A percentile compares a stretch with the other conserved stretches of the same genome.
Conservation (phyloP, 2,329 filamentous ascomycete species). For the Beauveria sp. region DNA sequence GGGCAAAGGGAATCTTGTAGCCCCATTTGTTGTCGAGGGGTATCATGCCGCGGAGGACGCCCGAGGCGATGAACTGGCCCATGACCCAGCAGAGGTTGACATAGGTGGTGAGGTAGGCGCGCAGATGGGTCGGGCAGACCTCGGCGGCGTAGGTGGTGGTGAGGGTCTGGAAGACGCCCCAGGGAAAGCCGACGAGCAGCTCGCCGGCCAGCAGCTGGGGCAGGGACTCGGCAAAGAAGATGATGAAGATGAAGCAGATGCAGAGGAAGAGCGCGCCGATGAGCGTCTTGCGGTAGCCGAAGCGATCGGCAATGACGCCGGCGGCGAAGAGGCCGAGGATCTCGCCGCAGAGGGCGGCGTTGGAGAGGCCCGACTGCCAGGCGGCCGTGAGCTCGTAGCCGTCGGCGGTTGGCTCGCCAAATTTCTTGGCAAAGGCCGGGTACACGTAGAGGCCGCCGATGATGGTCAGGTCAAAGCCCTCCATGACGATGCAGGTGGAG, state of each 20-base stretch:
- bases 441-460: constrained; percentile 35
- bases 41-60: constrained; percentile 30
- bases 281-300: constrained; percentile 41
- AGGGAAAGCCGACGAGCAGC: constrained; percentile 39
- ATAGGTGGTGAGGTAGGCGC: constrained; percentile 39
- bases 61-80: constrained; percentile 33
- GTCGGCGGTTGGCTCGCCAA: constrained; percentile 27
- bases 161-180: constrained; percentile 40
- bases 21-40: constrained; percentile 28
- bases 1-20: constrained; percentile 35
- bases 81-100: constrained; percentile 24
- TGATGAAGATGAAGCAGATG: constrained; percentile 39
- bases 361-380: constrained; percentile 46
- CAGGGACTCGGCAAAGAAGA: constrained; percentile 38
- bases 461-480: constrained; percentile 33
- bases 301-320: constrained; percentile 39
- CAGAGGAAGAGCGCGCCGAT: constrained; percentile 32
- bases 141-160: constrained; percentile 42
- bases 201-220: constrained; percentile 36
- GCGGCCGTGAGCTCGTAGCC: constrained; percentile 39
- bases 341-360: constrained; percentile 39
- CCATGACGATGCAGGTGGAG: constrained; percentile 32
- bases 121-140: constrained; percentile 35
- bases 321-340: constrained; percentile 43
- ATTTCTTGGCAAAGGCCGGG: constrained; percentile 31